phyloP scores from a whole-genome alignment of 2,329 filamentous ascomycete genomes.

The Fusarium floridanum region DNA sequence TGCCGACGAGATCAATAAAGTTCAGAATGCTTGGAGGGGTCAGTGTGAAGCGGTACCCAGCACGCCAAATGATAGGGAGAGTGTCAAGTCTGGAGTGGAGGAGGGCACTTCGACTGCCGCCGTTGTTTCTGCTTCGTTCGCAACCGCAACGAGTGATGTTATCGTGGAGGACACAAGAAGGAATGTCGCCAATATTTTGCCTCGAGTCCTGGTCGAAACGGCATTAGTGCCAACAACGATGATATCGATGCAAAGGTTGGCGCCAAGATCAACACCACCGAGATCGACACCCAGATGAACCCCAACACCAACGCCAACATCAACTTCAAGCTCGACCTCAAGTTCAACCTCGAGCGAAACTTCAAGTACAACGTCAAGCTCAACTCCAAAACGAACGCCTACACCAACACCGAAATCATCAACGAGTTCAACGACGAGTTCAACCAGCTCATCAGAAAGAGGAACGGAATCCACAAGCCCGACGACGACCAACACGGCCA shows the following conservation, averaged over 20 bases:
- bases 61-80: neutral
- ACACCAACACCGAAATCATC: neutral
- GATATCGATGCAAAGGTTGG: neutral
- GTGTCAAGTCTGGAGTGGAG: neutral
- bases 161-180: neutral
- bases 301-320: neutral
- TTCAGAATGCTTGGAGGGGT: neutral
- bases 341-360: neutral
- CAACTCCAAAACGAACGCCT: neutral
- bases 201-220: neutral
- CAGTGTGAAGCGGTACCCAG: neutral
- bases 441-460: neutral
- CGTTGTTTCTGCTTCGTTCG: neutral
- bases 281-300: neutral
- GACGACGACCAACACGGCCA: neutral
- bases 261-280: neutral
- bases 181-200: neutral
- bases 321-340: neutral
- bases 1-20: neutral
- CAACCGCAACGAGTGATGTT: neutral
- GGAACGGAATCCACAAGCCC: neutral
- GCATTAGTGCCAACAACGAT: neutral
- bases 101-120: neutral
- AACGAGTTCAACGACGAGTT: neutral
- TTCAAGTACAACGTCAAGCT: neutral